phyloP scores from a whole-genome alignment of 1,284 basidiomycete genomes.

The Athelia sp. region DNA sequence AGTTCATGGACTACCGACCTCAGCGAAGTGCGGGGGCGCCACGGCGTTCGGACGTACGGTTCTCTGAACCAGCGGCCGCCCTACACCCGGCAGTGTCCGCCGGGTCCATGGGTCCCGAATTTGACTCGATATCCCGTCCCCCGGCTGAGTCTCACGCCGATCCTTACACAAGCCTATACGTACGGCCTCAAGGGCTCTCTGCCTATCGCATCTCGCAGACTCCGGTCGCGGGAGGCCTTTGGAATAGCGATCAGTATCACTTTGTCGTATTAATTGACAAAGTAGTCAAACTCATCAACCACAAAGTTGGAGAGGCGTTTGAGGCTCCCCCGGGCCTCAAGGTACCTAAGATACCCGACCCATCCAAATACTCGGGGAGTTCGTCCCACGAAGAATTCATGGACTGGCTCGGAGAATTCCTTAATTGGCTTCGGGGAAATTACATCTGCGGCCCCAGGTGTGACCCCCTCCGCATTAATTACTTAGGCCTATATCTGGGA shows the following conservation, averaged over 20 bases:
- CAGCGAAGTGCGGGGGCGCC: too few relatives aligned
- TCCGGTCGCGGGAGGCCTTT: background rate
- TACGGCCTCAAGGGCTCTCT: background rate
- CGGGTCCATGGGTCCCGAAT: too few relatives aligned
- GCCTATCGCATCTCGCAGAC: background rate
- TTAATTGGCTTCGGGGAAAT: background rate
- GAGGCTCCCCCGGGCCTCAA: background rate
- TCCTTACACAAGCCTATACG: background rate
- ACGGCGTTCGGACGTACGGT: too few relatives aligned
- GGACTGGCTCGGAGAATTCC: background rate
- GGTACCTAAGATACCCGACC: background rate
- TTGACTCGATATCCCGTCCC: too few relatives aligned
- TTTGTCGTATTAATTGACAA: background rate
- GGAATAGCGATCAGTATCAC: background rate
- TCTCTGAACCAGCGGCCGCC: too few relatives aligned
- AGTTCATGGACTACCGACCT: too few relatives aligned
- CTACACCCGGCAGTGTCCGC: too few relatives aligned
- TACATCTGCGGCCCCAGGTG: background rate
- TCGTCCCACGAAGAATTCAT: background rate
- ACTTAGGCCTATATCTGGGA: background rate
- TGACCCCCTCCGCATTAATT: background rate
- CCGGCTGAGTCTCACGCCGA: background rate
- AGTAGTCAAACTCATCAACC: background rate
- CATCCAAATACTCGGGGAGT: background rate
- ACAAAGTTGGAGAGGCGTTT: background rate